Evolutionary conservation across 306 rosid genomes (phyloP).

Genomic region (Ceratonia siliqua): DNA sequence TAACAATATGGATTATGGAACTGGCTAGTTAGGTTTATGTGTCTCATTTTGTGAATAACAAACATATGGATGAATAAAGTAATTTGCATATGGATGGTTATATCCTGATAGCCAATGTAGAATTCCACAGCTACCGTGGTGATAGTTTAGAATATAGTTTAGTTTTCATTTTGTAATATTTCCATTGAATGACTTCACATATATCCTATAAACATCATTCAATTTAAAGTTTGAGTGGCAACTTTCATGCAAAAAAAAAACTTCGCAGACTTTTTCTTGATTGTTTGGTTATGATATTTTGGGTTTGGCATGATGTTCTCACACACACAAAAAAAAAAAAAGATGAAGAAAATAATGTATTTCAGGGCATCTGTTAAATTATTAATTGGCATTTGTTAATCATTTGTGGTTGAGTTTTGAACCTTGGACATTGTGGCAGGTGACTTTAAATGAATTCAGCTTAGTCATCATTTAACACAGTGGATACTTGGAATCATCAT

Average conservation of each 20-base stretch:
- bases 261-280: background rate
- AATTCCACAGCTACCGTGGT: conserved; percentile 8
- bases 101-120: background rate
- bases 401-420: background rate
- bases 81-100: background rate
- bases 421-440: conserved; percentile 8
- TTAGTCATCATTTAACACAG: conserved; percentile 12
- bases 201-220: background rate
- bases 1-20: conserved; percentile 12
- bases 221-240: background rate
- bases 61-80: background rate
- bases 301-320: background rate
- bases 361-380: background rate
- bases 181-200: background rate
- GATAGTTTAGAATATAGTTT: conserved; percentile 19
- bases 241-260: background rate
- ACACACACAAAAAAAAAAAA: too few species aligned
- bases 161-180: background rate
- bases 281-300: background rate
- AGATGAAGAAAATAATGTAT: background rate
- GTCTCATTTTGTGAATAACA: background rate
- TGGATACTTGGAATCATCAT: conserved; percentile 4
- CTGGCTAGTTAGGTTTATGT: conserved; percentile 8
- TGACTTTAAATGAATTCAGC: background rate
- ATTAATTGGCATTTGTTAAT: conserved; percentile 10